Evolutionary conservation across 2,329 filamentous ascomycete genomes (phyloP), one percentile per base, ranked within the genome.

Genomic region (Ceratocystis huliohia): DNA sequence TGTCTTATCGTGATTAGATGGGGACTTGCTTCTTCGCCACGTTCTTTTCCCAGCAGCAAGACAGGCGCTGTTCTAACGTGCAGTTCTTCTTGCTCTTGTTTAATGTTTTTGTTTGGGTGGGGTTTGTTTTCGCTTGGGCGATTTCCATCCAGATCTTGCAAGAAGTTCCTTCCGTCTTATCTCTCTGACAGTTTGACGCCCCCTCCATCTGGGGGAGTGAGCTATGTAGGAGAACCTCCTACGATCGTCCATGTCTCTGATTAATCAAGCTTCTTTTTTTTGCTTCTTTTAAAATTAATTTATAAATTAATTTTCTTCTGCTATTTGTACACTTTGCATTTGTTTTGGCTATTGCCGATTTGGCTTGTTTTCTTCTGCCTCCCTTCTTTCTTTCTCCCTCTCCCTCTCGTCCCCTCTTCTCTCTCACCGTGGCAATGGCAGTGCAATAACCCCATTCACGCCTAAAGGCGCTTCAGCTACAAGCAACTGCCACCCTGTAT

Each of bases 371-470:
- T 62, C 17, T 46, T 20, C 59, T 3, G n/a, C n/a, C 45, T 25
- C 33, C 6, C 37, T 61, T 28, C 1, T 62, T 41, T 46, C 6
- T 62, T 41, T 46, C 6, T 62, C 33, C 59, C 33, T 41, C 33
- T 62, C 41, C 33, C 6, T 25, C 30, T 62, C 15, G 20, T 30
- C 33, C 15, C 25, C 22, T 44, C 41, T 41, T 41, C 22, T 61
- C 15, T 45, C 33, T 57, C 53, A 57, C 53, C 22, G 53, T 57
- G 53, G 25, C 53, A 57, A 57, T 57, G 53, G 53, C 22, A 30
- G 53, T 57, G 53, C 53, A 57, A 57, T n/a, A 57, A 33, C 53
- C 53, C 33, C 53, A 57, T 57, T 57, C 53, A 57, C 53, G 53
- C 53, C 53, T 33, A 57, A 57, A 57, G 53, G 28, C 53, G 53